Evolutionary conservation across 805 yeast species (phyloP), one percentile per base, ranked within the genome.

Genomic region (Kuraishia molischiana): DNA sequence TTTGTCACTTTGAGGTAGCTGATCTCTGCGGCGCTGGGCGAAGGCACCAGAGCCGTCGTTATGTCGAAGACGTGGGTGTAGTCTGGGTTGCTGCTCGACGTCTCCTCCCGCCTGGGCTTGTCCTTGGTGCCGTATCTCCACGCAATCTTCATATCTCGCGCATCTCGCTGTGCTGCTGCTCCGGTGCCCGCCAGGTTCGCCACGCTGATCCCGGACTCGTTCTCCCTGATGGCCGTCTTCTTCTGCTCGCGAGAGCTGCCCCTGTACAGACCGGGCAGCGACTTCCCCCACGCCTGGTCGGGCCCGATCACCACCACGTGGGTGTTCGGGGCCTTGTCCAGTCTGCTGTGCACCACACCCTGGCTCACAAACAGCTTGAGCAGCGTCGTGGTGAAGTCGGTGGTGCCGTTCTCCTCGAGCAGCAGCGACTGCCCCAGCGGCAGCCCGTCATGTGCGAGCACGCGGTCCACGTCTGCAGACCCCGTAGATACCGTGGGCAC

Each of bases 401-500:
- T 90, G 5, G 90, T 79, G 0, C 95, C 92, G 13, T 74, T 71
- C 53, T 90, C 97, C 54, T 85, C 90, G 4, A 90, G 53, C 11
- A 89, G 54, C 29, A 87, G 52, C 4, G 83, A 69, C 9, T 67
- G 58, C 1, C 95, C 95, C 10, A 85, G 47, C 1, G 97, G 97
- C 13, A 89, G 54, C 1, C 98, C 98, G 39, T 75, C 81, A 56
- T 90, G 97, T 1, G 72, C 74, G 37, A 90, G 53, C 3, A 85
- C 58, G 44, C 68, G 74, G 55, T 90, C 97, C 18, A 90, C 56
- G 51, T 85, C 89, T 5, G 67, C 53, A 19, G 81, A 70, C 2
- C 97, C 97, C 0, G 95, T 80, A 1, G 97, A 85, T 1, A 81
- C 68, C 1, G 87, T 74, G 0, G 83, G 79, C 39, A 74, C 79